Evolutionary conservation across 352 stramenopile species (phyloP), one percentile per base, ranked within the genome.

Genomic region (Phytophthora agathidicida): DNA sequence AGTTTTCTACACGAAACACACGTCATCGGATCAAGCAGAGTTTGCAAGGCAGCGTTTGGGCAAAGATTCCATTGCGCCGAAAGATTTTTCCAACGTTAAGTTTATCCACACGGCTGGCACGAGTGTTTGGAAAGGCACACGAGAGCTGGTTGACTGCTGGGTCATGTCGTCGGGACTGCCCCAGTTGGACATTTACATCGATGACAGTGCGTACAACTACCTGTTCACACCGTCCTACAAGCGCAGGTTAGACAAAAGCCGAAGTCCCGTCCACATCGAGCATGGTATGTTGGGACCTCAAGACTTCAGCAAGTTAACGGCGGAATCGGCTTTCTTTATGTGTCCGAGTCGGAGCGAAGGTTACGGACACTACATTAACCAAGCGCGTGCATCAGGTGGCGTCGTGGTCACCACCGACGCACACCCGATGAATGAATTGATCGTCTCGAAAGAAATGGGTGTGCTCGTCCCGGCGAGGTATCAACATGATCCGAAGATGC

Each of bases 351-450:
- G 50, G 8, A 69, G 65, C 38, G 77, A 87, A 71, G 77, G 77
- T 2, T 87, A 79, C 39, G 71, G 75, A 7, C 75, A 85, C 63
- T 85, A 85, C 50, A 80, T 85, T 38, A 85, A 85, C 42, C 75
- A 85, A 30, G 71, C 69, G 8, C 65, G 68, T 7, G 75, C 75
- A 4, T 55, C 65, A 3, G 69, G 72, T 2, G 75, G 57, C 9
- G 43, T 82, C 2, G 59, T 82, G 7, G 26, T 85, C 47, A 72
- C 75, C 2, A 73, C 75, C 0, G 46, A 85, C 44, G 45, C 63
- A 6, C 69, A 71, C 24, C 72, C 75, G 19, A 85, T 85, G 75
- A 85, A 82, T 52, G 75, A 85, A 32, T 38, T 85, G 30, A 39
- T 85, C 19, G 31, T 62, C 2, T 65, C 44, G n/a, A 41, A 44